phyloP scores from a whole-genome alignment of 176 grass and related monocot genomes.

The Aegilops tauschii region DNA sequence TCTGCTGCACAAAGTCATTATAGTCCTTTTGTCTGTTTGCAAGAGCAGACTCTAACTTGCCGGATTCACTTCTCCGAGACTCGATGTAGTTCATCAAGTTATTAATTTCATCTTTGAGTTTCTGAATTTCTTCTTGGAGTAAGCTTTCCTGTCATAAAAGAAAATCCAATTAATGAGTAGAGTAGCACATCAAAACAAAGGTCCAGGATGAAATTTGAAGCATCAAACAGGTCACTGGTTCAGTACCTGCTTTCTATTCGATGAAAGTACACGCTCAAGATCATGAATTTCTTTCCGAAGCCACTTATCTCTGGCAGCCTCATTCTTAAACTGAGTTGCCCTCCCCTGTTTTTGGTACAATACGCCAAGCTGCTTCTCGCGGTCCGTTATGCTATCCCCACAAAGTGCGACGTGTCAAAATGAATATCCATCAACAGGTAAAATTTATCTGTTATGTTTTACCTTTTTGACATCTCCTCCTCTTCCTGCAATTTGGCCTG shows the following conservation, averaged over 20 bases:
- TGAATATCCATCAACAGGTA: neutral
- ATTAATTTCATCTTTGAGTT: constrained; percentile 60
- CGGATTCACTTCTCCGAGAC: constrained; percentile 57
- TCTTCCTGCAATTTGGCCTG: constrained; percentile 74
- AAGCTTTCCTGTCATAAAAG: constrained; percentile 52
- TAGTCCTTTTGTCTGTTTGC: constrained; percentile 56
- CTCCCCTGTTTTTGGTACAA: constrained; percentile 94
- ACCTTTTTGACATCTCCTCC: constrained; percentile 90
- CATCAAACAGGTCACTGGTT: constrained; percentile 11
- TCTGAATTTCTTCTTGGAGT: constrained; percentile 86
- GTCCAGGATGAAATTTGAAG: neutral
- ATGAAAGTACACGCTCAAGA: constrained; percentile 77
- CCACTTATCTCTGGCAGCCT: constrained; percentile 85
- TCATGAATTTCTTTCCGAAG: constrained; percentile 94
- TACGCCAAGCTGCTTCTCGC: constrained; percentile 82
- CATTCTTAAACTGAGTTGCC: constrained; percentile 80
- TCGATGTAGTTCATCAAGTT: constrained; percentile 54
- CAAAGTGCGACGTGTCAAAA: constrained; percentile 4
- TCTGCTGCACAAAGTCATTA: constrained; percentile 56
- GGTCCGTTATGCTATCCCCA: constrained; percentile 75
- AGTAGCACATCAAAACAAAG: neutral
- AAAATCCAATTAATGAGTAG: neutral
- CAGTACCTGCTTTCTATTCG: constrained; percentile 72
- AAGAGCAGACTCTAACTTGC: constrained; percentile 49
- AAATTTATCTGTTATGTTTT: constrained; percentile 4